A percentile compares a stretch with the other conserved stretches of the same genome.
phyloP scores from a whole-genome alignment of 1,139 yeast genomes.

The Yamadazyma diddensiae region DNA sequence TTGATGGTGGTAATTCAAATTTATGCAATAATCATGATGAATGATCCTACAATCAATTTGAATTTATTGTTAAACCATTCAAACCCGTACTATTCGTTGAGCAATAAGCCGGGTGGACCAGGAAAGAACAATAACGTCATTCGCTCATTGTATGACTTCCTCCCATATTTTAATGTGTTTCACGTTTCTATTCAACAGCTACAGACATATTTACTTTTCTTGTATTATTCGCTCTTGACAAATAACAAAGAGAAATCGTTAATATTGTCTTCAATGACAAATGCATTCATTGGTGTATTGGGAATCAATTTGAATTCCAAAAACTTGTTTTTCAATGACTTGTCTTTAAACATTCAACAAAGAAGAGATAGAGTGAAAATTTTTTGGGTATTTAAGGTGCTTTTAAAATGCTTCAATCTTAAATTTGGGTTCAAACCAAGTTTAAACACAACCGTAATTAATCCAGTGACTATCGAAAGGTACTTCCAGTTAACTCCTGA shows the following conservation, averaged over 20 bases:
- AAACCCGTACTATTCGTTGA: constrained; percentile 31
- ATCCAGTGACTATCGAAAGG: constrained; percentile 49
- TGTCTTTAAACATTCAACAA: constrained; percentile 35
- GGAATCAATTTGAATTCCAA: constrained; percentile 48
- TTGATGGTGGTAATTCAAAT: constrained; percentile 45
- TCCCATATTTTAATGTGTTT: constrained; percentile 46
- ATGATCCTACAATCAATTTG: constrained; percentile 44
- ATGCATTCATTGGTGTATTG: constrained; percentile 45
- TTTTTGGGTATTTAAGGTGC: constrained; percentile 59
- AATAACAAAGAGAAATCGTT: constrained; percentile 48
- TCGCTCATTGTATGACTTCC: constrained; percentile 41
- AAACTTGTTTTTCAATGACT: constrained; percentile 45
- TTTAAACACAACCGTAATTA: constrained; percentile 46
- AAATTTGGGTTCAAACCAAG: constrained; percentile 51
- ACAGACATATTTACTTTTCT: constrained; percentile 41
- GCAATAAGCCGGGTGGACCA: constrained; percentile 12
- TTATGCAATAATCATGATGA: constrained; percentile 47
- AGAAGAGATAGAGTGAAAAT: constrained; percentile 53
- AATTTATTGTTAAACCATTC: constrained; percentile 40
- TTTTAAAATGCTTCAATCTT: constrained; percentile 49
- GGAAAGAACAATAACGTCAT: constrained; percentile 20
- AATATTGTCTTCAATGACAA: constrained; percentile 39
- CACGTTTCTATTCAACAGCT: constrained; percentile 41
- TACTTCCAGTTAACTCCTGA: constrained; percentile 49
- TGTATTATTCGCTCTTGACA: constrained; percentile 43